Percentiles rank a stretch among this genome's conserved stretches.
Conservation (phyloP, 164 flowering plant species). For the Aristolochia californica region DNA sequence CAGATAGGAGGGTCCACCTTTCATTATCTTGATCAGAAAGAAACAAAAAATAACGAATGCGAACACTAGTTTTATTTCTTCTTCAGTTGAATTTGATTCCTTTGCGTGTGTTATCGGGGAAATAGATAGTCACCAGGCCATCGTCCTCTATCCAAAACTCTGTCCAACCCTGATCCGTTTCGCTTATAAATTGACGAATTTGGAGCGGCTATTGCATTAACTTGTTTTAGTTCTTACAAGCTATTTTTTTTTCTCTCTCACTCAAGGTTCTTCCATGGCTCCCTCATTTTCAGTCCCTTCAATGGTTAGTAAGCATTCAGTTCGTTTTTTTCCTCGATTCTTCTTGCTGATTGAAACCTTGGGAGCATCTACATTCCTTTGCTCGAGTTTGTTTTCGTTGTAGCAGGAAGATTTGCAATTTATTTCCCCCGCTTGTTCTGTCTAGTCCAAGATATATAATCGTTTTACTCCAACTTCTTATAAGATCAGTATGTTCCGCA, state of each 20-base stretch:
- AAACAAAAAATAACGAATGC: too few species aligned
- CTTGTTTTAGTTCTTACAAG: constrained; percentile 14
- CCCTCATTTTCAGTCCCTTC: constrained; percentile 73
- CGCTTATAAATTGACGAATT: constrained; percentile 27
- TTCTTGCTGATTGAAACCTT: too few species aligned
- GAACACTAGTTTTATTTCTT: too few species aligned
- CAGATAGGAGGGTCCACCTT: constrained; percentile 10
- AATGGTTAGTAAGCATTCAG: constrained; percentile 32
- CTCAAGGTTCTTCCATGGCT: constrained; percentile 54
- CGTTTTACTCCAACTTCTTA: too few species aligned
- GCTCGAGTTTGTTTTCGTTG: not conserved
- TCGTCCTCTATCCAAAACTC: not conserved
- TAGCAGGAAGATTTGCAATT: not conserved
- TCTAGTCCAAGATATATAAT: too few species aligned
- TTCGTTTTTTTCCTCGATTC: not conserved
- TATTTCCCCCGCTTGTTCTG: too few species aligned
- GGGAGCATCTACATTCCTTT: too few species aligned
- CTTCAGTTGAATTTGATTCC: too few species aligned
- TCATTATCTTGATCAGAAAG: constrained; percentile 9
- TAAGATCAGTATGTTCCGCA: too few species aligned
- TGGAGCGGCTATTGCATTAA: constrained; percentile 17
- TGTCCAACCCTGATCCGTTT: not conserved
- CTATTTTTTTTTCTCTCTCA: not conserved
- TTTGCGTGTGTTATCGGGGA: constrained; percentile 2
- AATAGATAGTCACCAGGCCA: not conserved